Base-by-base conservation (phyloP, 129 eudicot species). In the Centrapalus pauciflorus region DNA sequence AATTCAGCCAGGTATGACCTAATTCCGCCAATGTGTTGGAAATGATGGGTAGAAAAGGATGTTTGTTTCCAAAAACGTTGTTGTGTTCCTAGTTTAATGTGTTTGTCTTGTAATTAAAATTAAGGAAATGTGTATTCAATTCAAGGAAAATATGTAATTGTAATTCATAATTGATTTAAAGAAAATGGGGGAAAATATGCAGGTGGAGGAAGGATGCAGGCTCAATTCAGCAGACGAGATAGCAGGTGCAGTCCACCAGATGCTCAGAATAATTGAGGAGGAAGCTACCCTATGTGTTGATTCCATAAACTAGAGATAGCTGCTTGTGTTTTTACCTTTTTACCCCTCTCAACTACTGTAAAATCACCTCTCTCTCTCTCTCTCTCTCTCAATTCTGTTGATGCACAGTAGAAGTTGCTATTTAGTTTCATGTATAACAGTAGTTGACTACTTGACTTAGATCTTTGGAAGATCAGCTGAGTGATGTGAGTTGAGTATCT, bases 121-220 rank as follows among this genome's bases (percentile, higher is more conserved):
- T 66, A 67, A 52, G 67, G 55, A 43, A 66, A 63, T 55, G n/a
- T n/a, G n/a, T n/a, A 57, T 52, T 59, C 67, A 16, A 66, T 58
- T 58, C 16, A 29, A 7, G 25, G 4, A 55, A 27, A 17, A 35
- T 17, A 8, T 20, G 27, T 41, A 30, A 48, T 3, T 26, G 45
- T 64, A 4, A 46, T 49, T 8, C 43, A 43, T 17, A 12, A 33
- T 23, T 45, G 25, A 28, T 50, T 23, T 34, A 20, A 1, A 17
- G 66, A 59, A 20, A 34, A 46, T 37, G 55, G 30, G 37, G 27
- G 41, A 68, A 16, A 3, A 26, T 11, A 16, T 66, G 79, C 83
- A 91, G 98, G 96, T 91, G 71, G 98, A 87, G 75, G 99, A 89
- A 86, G 96, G 95, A 26, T 89, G 99, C 85, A 84, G 84, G 61